Evolutionary conservation across 495 filamentous ascomycete genomes (phyloP).

Genomic region (Glarea lozoyensis): DNA sequence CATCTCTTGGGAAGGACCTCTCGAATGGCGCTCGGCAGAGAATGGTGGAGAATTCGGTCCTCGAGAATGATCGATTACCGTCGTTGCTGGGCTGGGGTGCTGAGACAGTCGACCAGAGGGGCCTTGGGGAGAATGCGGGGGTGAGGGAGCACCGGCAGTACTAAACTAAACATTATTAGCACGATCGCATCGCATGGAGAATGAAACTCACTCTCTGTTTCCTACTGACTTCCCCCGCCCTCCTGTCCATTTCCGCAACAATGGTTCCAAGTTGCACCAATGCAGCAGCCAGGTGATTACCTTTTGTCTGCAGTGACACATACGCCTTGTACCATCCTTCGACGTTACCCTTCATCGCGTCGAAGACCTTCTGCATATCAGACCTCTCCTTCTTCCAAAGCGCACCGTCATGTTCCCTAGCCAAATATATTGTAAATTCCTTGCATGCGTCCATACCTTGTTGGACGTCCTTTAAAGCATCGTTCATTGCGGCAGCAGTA

Average conservation of each 20-base stretch:
- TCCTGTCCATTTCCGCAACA: conserved; percentile 67
- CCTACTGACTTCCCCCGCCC: conserved; percentile 64
- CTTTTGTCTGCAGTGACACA: conserved; percentile 57
- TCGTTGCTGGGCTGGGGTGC: neutral
- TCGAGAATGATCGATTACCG: no score
- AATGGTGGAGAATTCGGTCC: no score
- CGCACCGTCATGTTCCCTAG: conserved; percentile 45
- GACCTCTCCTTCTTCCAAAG: conserved; percentile 42
- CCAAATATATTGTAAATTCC: conserved; percentile 69
- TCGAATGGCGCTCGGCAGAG: no score
- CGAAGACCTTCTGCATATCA: conserved; percentile 55
- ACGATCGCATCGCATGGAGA: neutral
- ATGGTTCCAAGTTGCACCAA: conserved; percentile 57
- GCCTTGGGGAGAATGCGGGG: conserved; percentile 7
- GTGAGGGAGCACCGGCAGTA: conserved; percentile 3
- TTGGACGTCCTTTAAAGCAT: conserved; percentile 64
- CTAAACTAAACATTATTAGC: conserved; percentile 17
- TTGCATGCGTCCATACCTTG: conserved; percentile 70
- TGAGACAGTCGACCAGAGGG: neutral
- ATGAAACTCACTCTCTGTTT: conserved; percentile 41
- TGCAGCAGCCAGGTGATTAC: conserved; percentile 47
- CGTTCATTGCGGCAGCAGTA: conserved; percentile 64
- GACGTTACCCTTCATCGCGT: conserved; percentile 75
- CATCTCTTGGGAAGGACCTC: conserved; percentile 6
- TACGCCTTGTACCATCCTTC: conserved; percentile 79